A percentile compares a stretch with the other conserved stretches of the same genome.
Evolutionary conservation across 805 yeast genomes (phyloP).

Genomic region (Metschnikowia kofuensis): DNA sequence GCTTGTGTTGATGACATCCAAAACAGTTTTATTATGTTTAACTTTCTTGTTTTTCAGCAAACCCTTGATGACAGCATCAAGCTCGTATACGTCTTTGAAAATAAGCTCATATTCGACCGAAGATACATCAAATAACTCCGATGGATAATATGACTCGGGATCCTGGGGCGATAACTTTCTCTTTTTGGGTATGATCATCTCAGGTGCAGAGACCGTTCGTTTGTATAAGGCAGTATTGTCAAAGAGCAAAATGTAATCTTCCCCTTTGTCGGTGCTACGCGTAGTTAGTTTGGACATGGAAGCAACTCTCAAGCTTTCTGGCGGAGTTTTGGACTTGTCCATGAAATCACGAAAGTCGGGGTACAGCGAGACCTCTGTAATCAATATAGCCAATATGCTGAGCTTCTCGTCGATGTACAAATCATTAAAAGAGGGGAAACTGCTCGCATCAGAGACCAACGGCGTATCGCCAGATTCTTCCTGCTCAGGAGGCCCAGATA

Average conservation of each 20-base stretch:
- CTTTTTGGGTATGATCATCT: slow-evolving; percentile 33
- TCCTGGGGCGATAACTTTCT: slow-evolving; percentile 31
- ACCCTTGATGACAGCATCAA: slow-evolving; percentile 21
- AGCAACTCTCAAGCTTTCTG: slow-evolving; percentile 24
- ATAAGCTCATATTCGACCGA: slow-evolving; percentile 29
- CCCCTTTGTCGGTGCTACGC: slow-evolving; percentile 9
- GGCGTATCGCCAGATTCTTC: slow-evolving; percentile 16
- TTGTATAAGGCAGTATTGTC: slow-evolving; percentile 54
- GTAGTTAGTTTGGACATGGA: slow-evolving; percentile 10
- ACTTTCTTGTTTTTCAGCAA: slow-evolving; percentile 29
- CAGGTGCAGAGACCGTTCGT: slow-evolving; percentile 25
- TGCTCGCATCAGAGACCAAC: slow-evolving; percentile 13
- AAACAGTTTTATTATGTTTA: slow-evolving; percentile 25
- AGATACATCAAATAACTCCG: slow-evolving; percentile 30
- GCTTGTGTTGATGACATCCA: slow-evolving; percentile 15
- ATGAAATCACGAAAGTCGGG: slow-evolving; percentile 47
- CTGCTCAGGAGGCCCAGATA: slow-evolving; percentile 25
- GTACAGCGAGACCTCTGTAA: slow-evolving; percentile 40
- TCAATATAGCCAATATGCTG: slow-evolving; percentile 45
- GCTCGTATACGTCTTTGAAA: slow-evolving; percentile 30
- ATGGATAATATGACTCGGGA: slow-evolving; percentile 29
- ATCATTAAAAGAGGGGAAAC: slow-evolving; percentile 33
- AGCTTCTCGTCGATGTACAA: slow-evolving; percentile 47
- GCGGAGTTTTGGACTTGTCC: slow-evolving; percentile 34
- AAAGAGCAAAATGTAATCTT: slow-evolving; percentile 39